Evolutionary conservation across 2,329 filamentous ascomycete species (phyloP).

Genomic region (Penicillium griseofulvum): DNA sequence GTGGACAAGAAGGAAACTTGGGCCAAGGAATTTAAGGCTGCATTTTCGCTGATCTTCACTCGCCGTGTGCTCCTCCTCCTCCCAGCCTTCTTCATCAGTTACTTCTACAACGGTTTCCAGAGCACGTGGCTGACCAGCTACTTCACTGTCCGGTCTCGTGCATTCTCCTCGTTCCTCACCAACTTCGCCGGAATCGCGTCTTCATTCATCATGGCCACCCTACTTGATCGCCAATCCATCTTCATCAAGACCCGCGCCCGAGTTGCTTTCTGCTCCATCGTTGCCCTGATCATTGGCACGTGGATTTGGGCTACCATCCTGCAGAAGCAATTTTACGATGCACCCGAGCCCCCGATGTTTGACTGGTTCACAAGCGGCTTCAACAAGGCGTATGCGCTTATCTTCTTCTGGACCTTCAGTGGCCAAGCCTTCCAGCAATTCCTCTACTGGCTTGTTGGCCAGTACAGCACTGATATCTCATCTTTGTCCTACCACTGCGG

Average conservation of each 20-base stretch:
- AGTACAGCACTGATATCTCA: constrained; percentile 25
- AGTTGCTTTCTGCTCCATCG: constrained; percentile 19
- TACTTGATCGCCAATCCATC: constrained; percentile 24
- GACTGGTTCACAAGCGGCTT: constrained; percentile 26
- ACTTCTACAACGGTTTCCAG: constrained; percentile 31
- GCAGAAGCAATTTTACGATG: constrained; percentile 22
- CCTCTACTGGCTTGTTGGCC: constrained; percentile 27
- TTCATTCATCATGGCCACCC: constrained; percentile 21
- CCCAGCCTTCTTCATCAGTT: constrained; percentile 31
- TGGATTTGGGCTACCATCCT: constrained; percentile 26
- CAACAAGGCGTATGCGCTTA: constrained; percentile 21
- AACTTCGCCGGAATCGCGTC: constrained; percentile 25
- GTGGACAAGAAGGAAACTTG: constrained; percentile 22
- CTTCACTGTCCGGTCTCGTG: constrained; percentile 25
- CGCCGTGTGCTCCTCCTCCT: constrained; percentile 24
- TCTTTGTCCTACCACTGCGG: constrained; percentile 25
- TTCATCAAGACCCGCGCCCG: constrained; percentile 25
- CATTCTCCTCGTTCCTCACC: constrained; percentile 27
- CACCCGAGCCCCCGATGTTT: constrained; percentile 19
- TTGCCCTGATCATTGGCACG: constrained; percentile 18
- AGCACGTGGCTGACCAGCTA: constrained; percentile 27
- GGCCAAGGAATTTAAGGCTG: constrained; percentile 24
- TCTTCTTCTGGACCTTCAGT: constrained; percentile 26
- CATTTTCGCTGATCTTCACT: constrained; percentile 17
- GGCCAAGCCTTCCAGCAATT: constrained; percentile 27